Evolutionary conservation across 1,139 yeast species (phyloP), one percentile per base, ranked within the genome.

Genomic region (Magnusiomyces tetraspermus): DNA sequence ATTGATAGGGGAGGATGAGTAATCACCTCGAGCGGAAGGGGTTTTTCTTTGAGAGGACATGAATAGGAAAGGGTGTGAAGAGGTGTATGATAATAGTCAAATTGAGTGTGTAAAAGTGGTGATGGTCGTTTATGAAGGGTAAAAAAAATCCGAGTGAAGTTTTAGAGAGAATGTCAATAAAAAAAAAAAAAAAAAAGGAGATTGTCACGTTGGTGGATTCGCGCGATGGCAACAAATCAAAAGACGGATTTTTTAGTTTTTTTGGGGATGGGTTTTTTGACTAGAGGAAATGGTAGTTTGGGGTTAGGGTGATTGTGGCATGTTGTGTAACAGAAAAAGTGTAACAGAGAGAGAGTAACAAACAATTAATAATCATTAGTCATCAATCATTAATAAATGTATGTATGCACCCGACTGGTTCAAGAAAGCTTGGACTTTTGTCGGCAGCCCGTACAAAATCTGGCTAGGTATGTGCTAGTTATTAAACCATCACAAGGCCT

Each of bases 1-100:
- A 21, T 46, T 51, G 15, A 51, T 43, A 19, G 53, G 50, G 3
- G 53, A 46, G 3, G 30, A 22, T n/a, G 46, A 28, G 38, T 50
- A 26, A 8, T 45, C 49, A 15, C 28, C 50, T 23, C 38, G 24
- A 30, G 47, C n/a, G 1, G 53, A 40, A 28, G 53, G 53, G n/a
- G 48, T 36, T 46, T 51, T 51, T 41, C 53, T 42, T 22, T 46
- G 44, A 19, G 52, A 10, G 15, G 40, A 36, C 33, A 28, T 28
- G 6, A 8, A 8, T 28, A 28, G 11, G 6, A 28, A 6, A 8
- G 33, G 11, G 11, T 6, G 11, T 11, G 11, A 28, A 8, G 11
- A 28, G 6, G 33, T 6, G 6, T 6, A 28, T 28, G 11, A 28
- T 28, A 28, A 28, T 28, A 8, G 11, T 28, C 6, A 28, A 28